phyloP scores from a whole-genome alignment of 1,139 yeast species.

The Candida frijolesensis region DNA sequence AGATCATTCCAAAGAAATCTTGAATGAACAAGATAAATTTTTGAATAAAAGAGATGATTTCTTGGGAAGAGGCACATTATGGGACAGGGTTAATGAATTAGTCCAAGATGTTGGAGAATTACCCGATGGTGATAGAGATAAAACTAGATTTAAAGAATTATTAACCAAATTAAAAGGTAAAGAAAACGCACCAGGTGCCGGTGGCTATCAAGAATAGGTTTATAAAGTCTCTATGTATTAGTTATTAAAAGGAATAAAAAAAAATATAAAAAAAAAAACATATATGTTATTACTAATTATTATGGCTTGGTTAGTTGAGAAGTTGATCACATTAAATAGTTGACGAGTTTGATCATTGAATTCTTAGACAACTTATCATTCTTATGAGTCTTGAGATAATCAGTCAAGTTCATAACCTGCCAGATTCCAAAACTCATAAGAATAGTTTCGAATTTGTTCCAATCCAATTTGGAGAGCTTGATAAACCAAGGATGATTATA shows the following conservation, averaged over 20 bases:
- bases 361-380: conserved; percentile 23
- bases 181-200: conserved; percentile 68
- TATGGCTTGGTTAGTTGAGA: neutral
- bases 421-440: conserved; percentile 43
- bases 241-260: neutral
- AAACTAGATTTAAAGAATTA: conserved; percentile 70
- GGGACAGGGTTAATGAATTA: conserved; percentile 77
- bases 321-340: conserved; percentile 20
- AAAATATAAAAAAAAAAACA: neutral
- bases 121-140: conserved; percentile 56
- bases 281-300: neutral
- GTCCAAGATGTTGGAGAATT: conserved; percentile 48
- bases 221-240: neutral
- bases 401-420: conserved; percentile 43
- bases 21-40: conserved; percentile 70
- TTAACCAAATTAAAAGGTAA: conserved; percentile 69
- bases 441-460: conserved; percentile 39
- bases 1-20: conserved; percentile 62
- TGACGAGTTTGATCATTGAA: conserved; percentile 22
- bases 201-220: conserved; percentile 27
- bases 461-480: conserved; percentile 25
- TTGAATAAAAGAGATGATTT: conserved; percentile 78
- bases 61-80: conserved; percentile 74
- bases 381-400: conserved; percentile 25
- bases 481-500: conserved; percentile 41